A percentile compares a stretch with the other conserved stretches of the same genome.
Conservation (phyloP, 2,329 filamentous ascomycete species). For the Colletotrichum lentis region DNA sequence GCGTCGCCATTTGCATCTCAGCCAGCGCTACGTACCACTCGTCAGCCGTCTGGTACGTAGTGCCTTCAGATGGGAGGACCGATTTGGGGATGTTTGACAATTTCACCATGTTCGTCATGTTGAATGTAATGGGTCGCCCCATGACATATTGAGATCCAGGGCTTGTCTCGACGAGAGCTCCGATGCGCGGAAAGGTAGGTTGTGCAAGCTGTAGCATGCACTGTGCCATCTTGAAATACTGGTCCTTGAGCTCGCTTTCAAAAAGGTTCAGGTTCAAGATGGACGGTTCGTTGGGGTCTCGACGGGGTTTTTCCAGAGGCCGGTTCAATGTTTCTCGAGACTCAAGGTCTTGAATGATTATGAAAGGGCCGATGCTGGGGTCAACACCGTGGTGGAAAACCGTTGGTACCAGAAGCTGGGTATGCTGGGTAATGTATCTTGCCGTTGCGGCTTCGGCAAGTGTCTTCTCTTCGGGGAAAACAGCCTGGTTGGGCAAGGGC, state of each 20-base stretch:
- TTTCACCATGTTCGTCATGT: constrained; percentile 53
- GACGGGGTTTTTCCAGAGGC: constrained; percentile 38
- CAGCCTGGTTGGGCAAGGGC: constrained; percentile 27
- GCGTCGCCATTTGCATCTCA: constrained; percentile 48
- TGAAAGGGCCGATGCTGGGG: constrained; percentile 42
- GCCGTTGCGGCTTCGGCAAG: constrained; percentile 36
- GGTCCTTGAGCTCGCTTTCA: constrained; percentile 43
- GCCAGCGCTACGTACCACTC: constrained; percentile 50
- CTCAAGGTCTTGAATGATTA: constrained; percentile 42
- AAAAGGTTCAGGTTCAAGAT: constrained; percentile 39
- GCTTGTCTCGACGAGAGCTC: constrained; percentile 45
- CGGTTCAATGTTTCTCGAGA: no score
- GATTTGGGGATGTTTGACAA: constrained; percentile 41
- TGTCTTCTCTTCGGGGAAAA: constrained; percentile 38
- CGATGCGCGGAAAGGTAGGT: constrained; percentile 49
- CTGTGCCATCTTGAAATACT: constrained; percentile 50
- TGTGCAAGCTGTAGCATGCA: constrained; percentile 51
- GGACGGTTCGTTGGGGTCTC: neutral
- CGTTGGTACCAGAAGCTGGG: constrained; percentile 19
- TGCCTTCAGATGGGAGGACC: constrained; percentile 39
- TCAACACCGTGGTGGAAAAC: constrained; percentile 38
- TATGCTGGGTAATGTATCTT: constrained; percentile 21
- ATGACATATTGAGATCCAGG: constrained; percentile 41
- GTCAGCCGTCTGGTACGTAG: constrained; percentile 43
- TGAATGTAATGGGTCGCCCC: constrained; percentile 50